Evolutionary conservation across 306 rosid species (phyloP), one percentile per base, ranked within the genome.

Genomic region (Benincasa hispida): DNA sequence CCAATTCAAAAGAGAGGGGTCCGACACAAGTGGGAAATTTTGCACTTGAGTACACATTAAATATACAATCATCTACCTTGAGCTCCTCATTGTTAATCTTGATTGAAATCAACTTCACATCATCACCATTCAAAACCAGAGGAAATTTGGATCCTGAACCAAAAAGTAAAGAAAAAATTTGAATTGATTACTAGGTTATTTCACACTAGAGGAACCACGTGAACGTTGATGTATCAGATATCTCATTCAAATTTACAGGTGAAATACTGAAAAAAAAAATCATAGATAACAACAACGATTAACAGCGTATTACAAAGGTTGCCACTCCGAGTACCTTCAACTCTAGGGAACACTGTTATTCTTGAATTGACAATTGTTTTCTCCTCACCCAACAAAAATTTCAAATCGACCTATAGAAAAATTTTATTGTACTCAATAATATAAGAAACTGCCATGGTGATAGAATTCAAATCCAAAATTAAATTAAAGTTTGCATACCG

Each of bases 321-420:
- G 24, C 27, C 14, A 47, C 6, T 45, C 53, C 5, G 24, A 47
- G 76, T 91, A 75, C 78, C 78, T 75, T 96, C 85, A 77, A 51
- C 80, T 78, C 87, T 85, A 41, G 97, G 98, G 82, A 79, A 74
- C 60, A 92, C 99, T 1, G 90, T 47, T 69, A 92, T 92, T 84
- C 83, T 95, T 68, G 99, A 95, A 78, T 82, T 81, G 74, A 95
- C 97, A 50, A 84, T 76, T 47, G 99, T 88, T 72, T 79, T 89
- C 89, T 95, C 99, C 87, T 90, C 98, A 41, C 97, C 98, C 82
- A 95, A 82, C 41, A 79, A 73, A 86, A 92, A 92, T 76, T 85
- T 88, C 88, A 92, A 88, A 87, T 86, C 87, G 85, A 93, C 96
- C 99, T 92, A 86, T 32, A 82, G 77, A 65, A 24, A 45, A 47